Evolutionary conservation across 2,329 filamentous ascomycete genomes (phyloP).

Genomic region (Verticillium zaregamsianum): DNA sequence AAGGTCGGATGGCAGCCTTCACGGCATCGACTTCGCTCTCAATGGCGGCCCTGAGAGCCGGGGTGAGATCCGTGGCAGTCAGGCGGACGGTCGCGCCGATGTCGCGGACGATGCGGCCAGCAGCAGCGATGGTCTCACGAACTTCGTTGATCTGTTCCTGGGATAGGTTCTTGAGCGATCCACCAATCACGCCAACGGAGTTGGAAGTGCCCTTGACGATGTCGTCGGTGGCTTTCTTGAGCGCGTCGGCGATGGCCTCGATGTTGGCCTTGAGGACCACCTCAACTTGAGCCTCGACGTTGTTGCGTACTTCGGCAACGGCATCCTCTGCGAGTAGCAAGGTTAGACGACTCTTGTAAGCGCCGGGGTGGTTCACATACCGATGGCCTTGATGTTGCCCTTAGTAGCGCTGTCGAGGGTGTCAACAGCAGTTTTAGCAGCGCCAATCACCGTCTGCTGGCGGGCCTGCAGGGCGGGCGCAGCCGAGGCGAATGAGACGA

Average conservation of each 20-base stretch:
- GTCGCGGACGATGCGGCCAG: background rate
- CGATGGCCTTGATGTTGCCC: background rate
- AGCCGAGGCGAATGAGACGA: background rate
- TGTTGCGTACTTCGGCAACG: background rate
- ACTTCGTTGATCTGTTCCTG: background rate
- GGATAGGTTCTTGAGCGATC: background rate
- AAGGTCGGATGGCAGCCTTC: background rate
- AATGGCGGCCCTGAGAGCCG: background rate
- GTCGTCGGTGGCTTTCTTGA: background rate
- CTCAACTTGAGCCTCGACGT: background rate
- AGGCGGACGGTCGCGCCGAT: background rate
- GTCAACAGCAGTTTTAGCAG: background rate
- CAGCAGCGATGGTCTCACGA: background rate
- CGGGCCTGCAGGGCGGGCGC: background rate
- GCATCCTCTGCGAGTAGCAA: background rate
- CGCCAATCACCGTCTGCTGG: background rate
- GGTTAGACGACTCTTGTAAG: background rate
- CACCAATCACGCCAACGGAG: background rate
- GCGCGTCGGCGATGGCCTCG: background rate
- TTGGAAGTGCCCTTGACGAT: background rate
- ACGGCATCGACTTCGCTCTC: background rate
- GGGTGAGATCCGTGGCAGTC: background rate
- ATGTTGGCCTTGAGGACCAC: constrained; percentile 9
- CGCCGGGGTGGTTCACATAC: background rate
- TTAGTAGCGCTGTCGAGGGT: background rate